Percentiles rank a stretch among this genome's conserved stretches.
phyloP scores from a whole-genome alignment of 83 land plant species.

The Larix sibirica region DNA sequence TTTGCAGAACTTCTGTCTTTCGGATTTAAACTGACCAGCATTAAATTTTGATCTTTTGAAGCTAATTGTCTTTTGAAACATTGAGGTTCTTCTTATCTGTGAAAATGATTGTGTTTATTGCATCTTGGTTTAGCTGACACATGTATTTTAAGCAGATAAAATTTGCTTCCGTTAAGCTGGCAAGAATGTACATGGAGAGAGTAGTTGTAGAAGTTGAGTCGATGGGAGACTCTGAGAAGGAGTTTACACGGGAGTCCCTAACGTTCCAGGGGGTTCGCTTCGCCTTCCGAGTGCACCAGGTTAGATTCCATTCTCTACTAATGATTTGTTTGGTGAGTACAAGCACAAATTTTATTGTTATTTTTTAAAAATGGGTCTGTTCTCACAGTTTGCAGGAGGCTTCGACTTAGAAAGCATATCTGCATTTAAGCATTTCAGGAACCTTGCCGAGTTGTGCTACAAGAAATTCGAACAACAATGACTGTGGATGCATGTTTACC shows the following conservation, averaged over 20 bases:
- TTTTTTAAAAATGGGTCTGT: background rate
- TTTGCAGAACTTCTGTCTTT: background rate
- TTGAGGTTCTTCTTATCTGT: background rate
- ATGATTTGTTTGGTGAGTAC: background rate
- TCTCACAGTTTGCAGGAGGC: constrained; percentile 12
- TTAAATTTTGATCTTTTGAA: background rate
- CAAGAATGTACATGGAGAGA: constrained; percentile 53
- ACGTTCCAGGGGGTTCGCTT: constrained; percentile 69
- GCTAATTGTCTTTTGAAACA: background rate
- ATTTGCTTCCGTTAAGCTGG: constrained; percentile 47
- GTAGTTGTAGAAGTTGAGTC: constrained; percentile 32
- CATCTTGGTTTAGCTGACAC: background rate
- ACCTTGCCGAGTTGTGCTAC: constrained; percentile 3
- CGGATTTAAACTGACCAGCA: background rate
- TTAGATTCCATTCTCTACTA: background rate
- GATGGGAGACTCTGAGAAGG: constrained; percentile 14
- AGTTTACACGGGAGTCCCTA: constrained; percentile 31
- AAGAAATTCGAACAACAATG: background rate
- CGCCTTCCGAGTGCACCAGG: constrained; percentile 77
- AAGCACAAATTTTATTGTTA: background rate
- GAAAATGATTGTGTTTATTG: background rate
- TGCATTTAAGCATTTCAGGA: constrained; percentile 9
- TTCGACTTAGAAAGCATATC: constrained; percentile 7
- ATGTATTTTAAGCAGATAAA: constrained; percentile 42
- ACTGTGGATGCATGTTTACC: constrained; percentile 6